phyloP scores from a whole-genome alignment of 371 early-diverging fungal species.

The Dinochytrium kinnereticum region DNA sequence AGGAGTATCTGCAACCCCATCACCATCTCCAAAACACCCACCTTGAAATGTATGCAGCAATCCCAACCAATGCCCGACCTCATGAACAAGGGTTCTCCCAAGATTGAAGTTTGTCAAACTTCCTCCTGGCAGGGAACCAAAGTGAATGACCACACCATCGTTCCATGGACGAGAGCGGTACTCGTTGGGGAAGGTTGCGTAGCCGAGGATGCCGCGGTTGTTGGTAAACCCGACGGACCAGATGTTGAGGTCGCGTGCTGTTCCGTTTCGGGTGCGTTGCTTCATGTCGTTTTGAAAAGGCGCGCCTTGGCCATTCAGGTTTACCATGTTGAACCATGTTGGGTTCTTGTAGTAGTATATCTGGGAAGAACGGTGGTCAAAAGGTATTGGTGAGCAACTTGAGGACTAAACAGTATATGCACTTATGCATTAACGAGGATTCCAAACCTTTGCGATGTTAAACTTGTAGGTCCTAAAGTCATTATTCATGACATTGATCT shows the following conservation, averaged over 20 bases:
- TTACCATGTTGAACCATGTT: slow-evolving; percentile 6
- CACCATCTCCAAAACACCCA: slow-evolving; percentile 26
- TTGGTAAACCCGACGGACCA: slow-evolving; percentile 19
- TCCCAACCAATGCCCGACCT: slow-evolving; percentile 33
- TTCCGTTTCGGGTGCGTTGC: not conserved
- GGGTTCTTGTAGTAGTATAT: slow-evolving; percentile 6
- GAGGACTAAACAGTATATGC: no score
- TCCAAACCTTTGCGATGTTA: not conserved
- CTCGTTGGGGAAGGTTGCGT: slow-evolving; percentile 25
- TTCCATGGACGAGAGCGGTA: slow-evolving; percentile 17
- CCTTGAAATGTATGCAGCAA: slow-evolving; percentile 31
- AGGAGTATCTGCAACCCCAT: slow-evolving; percentile 30
- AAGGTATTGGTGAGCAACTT: no score
- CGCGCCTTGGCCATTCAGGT: not conserved
- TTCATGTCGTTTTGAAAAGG: slow-evolving; percentile 2
- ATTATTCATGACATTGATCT: slow-evolving; percentile 22
- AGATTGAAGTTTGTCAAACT: slow-evolving; percentile 7
- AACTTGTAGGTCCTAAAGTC: slow-evolving; percentile 16
- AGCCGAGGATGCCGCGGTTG: slow-evolving; percentile 11
- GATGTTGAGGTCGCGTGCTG: slow-evolving; percentile 1
- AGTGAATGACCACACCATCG: slow-evolving; percentile 30
- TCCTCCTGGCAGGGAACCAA: slow-evolving; percentile 19
- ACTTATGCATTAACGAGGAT: not conserved
- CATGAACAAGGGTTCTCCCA: slow-evolving; percentile 24
- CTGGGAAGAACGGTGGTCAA: not conserved